Base-by-base conservation (phyloP, 2,329 filamentous ascomycete genomes). In the Trichoderma hamatum region DNA sequence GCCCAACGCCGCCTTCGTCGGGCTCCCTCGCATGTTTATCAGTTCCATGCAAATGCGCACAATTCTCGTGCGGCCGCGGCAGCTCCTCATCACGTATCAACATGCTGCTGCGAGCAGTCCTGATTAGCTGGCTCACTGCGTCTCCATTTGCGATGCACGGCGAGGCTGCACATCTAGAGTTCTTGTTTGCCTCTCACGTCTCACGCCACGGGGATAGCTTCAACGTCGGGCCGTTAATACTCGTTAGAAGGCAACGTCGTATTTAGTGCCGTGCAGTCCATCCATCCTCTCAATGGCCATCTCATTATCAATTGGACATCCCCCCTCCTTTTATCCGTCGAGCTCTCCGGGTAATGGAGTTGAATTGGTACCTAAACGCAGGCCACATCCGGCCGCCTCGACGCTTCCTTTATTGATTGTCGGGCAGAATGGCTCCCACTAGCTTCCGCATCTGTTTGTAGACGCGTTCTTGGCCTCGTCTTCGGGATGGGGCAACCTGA, bases 361-460 rank as follows among this genome's bases (percentile, higher is more conserved):
- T 58, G 64, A 67, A 67, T 67, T 67, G 64, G 59, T 67, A 67
- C 64, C 64, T 67, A 58, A 64, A n/a, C 30, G 28, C 46, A 34
- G 13, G 21, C 16, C 43, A 30, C 32, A 52, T 34, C 11, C 59
- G 19, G 60, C 43, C 13, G n/a, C 58, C 28, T 39, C 54, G 28
- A 66, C 52, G 49, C n/a, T 58, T 67, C 49, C 30, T 56, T 34
- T 56, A 7, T 28, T 28, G 28, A 24, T 43, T 58, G 64, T 59
- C 64, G 54, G 64, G 64, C 54, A 67, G 24, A 49, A 56, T 56
- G 63, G 16, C 63, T 58, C 36, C 51, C 51, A 26, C 21, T 36
- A 66, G 52, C 63, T 58, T 56, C 52, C 63, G 24, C 13, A 26
- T 49, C 63, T n/a, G 36, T 49, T 66, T 30, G 49, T 43, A 30